These are phyloP conservation scores for Hypericum perforatum DNA, from an alignment of 345 rosid genomes.

Conservation along the genomic window DNA sequence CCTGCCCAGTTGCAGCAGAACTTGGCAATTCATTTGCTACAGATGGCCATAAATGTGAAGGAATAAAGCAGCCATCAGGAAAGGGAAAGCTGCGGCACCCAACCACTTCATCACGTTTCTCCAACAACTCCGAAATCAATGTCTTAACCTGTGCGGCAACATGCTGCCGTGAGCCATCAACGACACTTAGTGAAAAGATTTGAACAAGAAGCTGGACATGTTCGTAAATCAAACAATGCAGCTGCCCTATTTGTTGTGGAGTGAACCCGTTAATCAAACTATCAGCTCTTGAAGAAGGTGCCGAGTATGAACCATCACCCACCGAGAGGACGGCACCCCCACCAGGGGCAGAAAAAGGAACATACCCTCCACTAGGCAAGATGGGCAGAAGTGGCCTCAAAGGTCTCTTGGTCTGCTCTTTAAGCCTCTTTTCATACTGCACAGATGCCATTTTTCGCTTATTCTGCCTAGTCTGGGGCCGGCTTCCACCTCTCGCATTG, in stretches of 20 bases:
- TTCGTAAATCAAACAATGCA: slow-evolving; percentile 70
- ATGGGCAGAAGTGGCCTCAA: slow-evolving; percentile 72
- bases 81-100: slow-evolving; percentile 42
- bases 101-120: slow-evolving; percentile 42
- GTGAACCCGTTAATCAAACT: slow-evolving; percentile 46
- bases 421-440: slow-evolving; percentile 34
- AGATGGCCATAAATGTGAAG: slow-evolving; percentile 35
- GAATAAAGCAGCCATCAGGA: slow-evolving; percentile 37
- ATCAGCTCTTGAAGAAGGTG: slow-evolving; percentile 21
- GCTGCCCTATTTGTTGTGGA: slow-evolving; percentile 59
- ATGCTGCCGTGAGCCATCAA: slow-evolving; percentile 61
- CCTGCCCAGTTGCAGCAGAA: slow-evolving; percentile 13
- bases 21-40: slow-evolving; percentile 23
- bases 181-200: slow-evolving; percentile 62
- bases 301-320: slow-evolving; percentile 17
- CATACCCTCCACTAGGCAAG: slow-evolving; percentile 30
- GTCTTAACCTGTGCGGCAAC: slow-evolving; percentile 61
- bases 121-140: slow-evolving; percentile 58
- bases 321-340: slow-evolving; percentile 23
- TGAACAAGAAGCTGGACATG: slow-evolving; percentile 90
- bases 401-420: slow-evolving; percentile 54
- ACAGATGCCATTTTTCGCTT: slow-evolving; percentile 41
- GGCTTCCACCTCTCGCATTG: slow-evolving; percentile 27
- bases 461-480: slow-evolving; percentile 85
- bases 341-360: slow-evolving; percentile 18